These are phyloP conservation scores for Metschnikowia lunata DNA, from an alignment of 805 yeast genomes.

Conservation along the genomic window DNA sequence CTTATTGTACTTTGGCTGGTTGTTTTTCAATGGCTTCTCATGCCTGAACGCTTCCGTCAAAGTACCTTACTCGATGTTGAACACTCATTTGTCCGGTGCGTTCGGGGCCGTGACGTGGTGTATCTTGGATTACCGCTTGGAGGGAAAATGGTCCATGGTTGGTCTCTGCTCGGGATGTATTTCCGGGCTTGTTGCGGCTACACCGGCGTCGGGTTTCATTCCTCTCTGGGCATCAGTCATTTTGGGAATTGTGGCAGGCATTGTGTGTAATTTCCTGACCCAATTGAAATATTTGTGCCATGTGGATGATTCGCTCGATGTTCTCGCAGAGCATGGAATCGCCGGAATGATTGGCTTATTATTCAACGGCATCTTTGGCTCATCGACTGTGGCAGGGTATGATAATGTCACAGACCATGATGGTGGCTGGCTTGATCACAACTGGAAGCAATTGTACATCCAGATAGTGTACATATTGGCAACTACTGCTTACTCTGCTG, in stretches of 20 bases:
- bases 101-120: constrained; percentile 93
- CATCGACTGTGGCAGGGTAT: constrained; percentile 82
- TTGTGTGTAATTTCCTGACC: constrained; percentile 85
- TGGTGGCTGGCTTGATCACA: constrained; percentile 92
- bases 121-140: constrained; percentile 80
- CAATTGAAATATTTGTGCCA: constrained; percentile 73
- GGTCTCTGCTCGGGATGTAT: constrained; percentile 94
- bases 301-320: constrained; percentile 92
- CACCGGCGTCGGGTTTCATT: constrained; percentile 89
- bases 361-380: constrained; percentile 87
- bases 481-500: constrained; percentile 66
- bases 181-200: constrained; percentile 94
- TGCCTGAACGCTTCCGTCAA: constrained; percentile 77
- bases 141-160: constrained; percentile 88
- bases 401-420: constrained; percentile 79
- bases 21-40: constrained; percentile 90
- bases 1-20: constrained; percentile 92
- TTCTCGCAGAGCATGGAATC: constrained; percentile 97
- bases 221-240: constrained; percentile 89
- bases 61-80: constrained; percentile 86
- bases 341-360: constrained; percentile 89
- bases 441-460: constrained; percentile 86
- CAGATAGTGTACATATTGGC: constrained; percentile 84
- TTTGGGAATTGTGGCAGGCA: constrained; percentile 76
- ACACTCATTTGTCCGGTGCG: constrained; percentile 84